Evolutionary conservation across 345 rosid species (phyloP).

Genomic region (Salix koriyanagi): DNA sequence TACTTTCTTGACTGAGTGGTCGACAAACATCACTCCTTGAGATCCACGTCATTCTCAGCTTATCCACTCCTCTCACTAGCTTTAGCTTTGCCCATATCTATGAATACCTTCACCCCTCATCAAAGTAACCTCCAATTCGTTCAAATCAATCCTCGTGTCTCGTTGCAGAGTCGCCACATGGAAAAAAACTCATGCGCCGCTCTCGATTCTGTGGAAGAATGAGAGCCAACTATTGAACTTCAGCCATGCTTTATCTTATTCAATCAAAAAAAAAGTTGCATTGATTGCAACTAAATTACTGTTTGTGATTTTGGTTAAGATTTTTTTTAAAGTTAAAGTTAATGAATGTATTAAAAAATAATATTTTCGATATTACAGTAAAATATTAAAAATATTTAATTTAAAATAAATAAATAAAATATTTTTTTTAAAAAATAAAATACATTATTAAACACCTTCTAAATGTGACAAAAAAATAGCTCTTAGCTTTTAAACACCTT

Average conservation of each 20-base stretch:
- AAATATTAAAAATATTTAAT: no score
- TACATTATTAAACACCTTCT: no score
- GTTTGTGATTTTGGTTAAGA: no score
- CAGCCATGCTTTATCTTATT: background rate
- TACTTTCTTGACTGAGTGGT: constrained; percentile 28
- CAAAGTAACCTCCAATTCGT: background rate
- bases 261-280: background rate
- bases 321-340: no score
- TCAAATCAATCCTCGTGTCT: background rate
- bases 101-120: background rate
- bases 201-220: background rate
- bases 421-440: no score
- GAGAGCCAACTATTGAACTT: background rate
- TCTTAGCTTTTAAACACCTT: no score
- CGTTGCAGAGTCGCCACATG: background rate
- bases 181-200: background rate
- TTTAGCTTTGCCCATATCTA: background rate
- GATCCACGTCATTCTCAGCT: constrained; percentile 47
- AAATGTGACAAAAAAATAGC: no score
- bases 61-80: constrained; percentile 10
- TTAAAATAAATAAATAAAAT: no score
- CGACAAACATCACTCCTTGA: constrained; percentile 31
- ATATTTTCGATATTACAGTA: no score
- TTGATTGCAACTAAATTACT: no score
- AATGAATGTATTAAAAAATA: no score